Evolutionary conservation across 805 yeast species (phyloP), one percentile per base, ranked within the genome.

Genomic region (Wickerhamiella brachini): DNA sequence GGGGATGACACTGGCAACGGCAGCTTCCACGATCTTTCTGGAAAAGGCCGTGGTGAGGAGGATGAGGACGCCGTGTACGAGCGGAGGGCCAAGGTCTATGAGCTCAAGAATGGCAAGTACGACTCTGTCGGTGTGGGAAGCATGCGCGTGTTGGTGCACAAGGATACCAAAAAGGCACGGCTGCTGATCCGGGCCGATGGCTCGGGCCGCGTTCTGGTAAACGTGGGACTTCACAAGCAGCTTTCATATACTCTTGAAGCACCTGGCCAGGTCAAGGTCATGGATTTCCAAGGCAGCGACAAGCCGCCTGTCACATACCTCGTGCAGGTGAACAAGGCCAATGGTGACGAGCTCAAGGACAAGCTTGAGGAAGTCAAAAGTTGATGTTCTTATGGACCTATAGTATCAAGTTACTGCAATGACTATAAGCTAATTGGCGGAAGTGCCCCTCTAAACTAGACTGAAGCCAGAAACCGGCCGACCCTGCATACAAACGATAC

Each of bases 131-230:
- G 97, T 12, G 71, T 88, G 2, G 97, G 97, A 2, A 89, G 82
- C 48, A 71, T 88, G 58, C 84, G 86, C 60, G 71, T 90, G 12
- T 70, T 90, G 51, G 78, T 75, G 52, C 74, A 82, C 59, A 74
- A 74, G 49, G 73, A 70, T 1, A 80, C 83, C 9, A 68, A 71
- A 21, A 85, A 85, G 62, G 63, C 80, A 2, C 78, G 97, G 64
- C 68, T 85, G 13, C 68, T 90, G 38, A 75, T 90, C 20, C 79
- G 97, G 60, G 85, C 96, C 0, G 97, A 89, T 51, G 96, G 95
- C 26, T 80, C 87, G 41, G 82, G 83, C 41, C 77, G 95, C 58
- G 80, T 88, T 15, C 65, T 90, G 45, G 67, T 90, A 53, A 90
- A 90, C 63, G 71, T 80, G 13, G 67, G 72, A n/a, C 65, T 88